Percentiles rank a stretch among this genome's conserved stretches.
Evolutionary conservation across 2,329 filamentous ascomycete genomes (phyloP).

Genomic region (Paecilomyces variotii): DNA sequence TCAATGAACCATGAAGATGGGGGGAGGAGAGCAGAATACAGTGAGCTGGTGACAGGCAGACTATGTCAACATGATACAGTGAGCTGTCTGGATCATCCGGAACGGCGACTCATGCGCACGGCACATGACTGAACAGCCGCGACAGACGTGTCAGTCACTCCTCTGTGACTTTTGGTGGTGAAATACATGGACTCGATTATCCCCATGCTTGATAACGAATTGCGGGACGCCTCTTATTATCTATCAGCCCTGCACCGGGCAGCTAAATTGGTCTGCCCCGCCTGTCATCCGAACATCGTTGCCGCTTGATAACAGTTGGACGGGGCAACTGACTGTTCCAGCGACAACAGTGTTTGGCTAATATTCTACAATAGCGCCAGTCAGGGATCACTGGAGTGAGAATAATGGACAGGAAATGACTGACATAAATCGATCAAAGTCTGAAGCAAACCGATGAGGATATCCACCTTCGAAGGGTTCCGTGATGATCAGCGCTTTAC

Average conservation of each 20-base stretch:
- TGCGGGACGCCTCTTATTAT: slow-evolving; percentile 2
- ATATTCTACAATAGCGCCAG: background rate
- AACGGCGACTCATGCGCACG: slow-evolving; percentile 4
- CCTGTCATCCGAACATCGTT: background rate
- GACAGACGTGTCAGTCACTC: background rate
- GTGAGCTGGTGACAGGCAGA: slow-evolving; percentile 1
- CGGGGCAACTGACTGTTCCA: background rate
- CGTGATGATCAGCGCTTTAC: background rate
- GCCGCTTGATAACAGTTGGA: background rate
- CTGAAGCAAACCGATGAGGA: background rate
- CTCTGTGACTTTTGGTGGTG: background rate
- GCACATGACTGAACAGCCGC: slow-evolving; percentile 6
- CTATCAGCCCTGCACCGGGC: background rate
- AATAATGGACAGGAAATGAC: background rate
- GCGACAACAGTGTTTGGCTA: background rate
- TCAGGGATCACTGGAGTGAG: background rate
- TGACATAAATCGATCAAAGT: background rate
- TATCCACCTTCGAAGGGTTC: background rate
- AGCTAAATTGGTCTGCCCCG: background rate
- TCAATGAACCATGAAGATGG: background rate
- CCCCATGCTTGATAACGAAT: slow-evolving; percentile 1
- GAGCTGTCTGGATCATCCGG: background rate
- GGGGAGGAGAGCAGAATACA: background rate
- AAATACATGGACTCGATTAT: background rate
- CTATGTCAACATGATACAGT: slow-evolving; percentile 3